Evolutionary conservation across 257 asterid species (phyloP), one percentile per base, ranked within the genome.

Genomic region (Solanum sparsipilum): DNA sequence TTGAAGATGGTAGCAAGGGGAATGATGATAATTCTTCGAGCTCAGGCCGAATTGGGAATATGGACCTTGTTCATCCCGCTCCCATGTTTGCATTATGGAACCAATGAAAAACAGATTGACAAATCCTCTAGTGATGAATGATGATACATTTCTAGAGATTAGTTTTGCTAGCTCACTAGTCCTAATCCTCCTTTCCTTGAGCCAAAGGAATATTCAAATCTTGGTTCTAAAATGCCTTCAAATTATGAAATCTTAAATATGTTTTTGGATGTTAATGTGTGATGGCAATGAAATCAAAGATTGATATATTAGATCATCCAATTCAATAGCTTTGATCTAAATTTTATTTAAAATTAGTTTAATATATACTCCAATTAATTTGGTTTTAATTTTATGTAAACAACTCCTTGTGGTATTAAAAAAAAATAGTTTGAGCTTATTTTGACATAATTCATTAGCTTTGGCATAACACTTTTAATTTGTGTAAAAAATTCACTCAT

Each of bases 11-110:
- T 35, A 38, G 31, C 65, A 87, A 52, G 12, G 84, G 36, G 52
- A 86, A 88, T 52, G 92, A 89, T 83, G 63, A 67, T 0, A 72
- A 82, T 82, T 11, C 86, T 48, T 20, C 85, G 36, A 15, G 90
- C 65, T 86, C 86, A 71, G 63, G 75, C 35, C 88, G 84, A 72
- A 89, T 86, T 16, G 83, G 90, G 2, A 90, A 89, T 18, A 18
- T 88, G 81, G 94, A 89, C 3, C 84, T 89, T 90, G 94, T 88
- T 88, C 92, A 93, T 72, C 92, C 90, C 15, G 90, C 89, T 73
- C 94, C 96, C 10, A 89, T 93, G 86, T 94, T 93, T 92, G 93
- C 98, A 9, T 74, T 93, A 27, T 95, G 97, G 98, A 94, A 91
- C 87, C 91, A 93, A 9, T 95, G 93, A 90, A 38, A 70, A 11